Evolutionary conservation across 23 red algal species (phyloP), one percentile per base, ranked within the genome.

Genomic region (Cyanidioschyzon merolae): DNA sequence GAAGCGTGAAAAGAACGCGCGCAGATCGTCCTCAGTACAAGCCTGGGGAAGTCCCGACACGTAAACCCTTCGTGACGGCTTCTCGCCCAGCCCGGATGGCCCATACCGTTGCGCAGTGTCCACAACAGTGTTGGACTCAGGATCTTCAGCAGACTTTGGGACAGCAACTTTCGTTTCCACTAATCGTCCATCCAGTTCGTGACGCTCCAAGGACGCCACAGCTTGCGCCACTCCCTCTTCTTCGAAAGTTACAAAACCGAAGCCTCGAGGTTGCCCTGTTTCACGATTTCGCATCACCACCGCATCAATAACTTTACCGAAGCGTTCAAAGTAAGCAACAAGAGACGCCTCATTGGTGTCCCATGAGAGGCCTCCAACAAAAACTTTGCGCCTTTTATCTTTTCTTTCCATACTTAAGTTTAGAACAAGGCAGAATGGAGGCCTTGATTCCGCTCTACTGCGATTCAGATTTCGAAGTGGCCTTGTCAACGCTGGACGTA

Each of bases 281-380:
- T 75, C 30, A 15, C 87, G 82, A 74, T 97, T 88, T 51, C 93
- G 80, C 93, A 90, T 97, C 58, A 97, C 90, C 34, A 97, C 85
- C 39, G 82, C 86, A 37, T 90, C 87, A 35, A 74, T 59, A 40
- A 97, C 84, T 68, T 76, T 38, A 2, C 93, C 93, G 71, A 82
- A 97, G 25, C 58, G 67, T 24, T 58, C 80, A 76, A 97, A 97
- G 79, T 97, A 90, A 39, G 41, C 34, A 39, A 84, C 84, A 38
- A 97, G 68, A 26, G 88, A 89, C 1, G 75, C 82, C 38, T 97
- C 93, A 30, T 86, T 76, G 17, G 88, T 97, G 39, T 90, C 88
- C 88, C 93, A 97, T 17, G 93, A 97, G 17, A 97, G 77, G 21
- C 93, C 93, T 40, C 93, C 93, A 50, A 96, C 92, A 71, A 96